phyloP scores from a whole-genome alignment of 1,139 yeast species.

The Dujonia santamariae region DNA sequence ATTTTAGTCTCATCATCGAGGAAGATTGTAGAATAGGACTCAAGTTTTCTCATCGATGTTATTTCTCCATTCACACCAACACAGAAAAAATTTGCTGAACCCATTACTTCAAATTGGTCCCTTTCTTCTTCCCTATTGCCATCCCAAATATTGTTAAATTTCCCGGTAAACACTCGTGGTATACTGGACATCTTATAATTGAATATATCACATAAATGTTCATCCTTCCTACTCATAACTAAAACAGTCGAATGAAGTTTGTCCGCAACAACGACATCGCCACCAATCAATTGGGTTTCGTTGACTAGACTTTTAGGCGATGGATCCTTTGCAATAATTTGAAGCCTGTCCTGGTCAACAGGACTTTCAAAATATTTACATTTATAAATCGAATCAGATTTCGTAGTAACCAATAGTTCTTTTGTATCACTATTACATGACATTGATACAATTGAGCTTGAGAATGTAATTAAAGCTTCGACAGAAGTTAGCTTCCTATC shows the following conservation, averaged over 20 bases:
- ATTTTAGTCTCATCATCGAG: neutral
- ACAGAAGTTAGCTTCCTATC: slow-evolving; percentile 37
- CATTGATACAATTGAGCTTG: slow-evolving; percentile 38
- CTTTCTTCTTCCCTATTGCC: neutral
- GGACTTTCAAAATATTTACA: slow-evolving; percentile 17
- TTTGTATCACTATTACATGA: slow-evolving; percentile 18
- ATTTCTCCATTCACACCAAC: slow-evolving; percentile 54
- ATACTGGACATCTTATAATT: slow-evolving; percentile 33
- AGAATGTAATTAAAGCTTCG: slow-evolving; percentile 22
- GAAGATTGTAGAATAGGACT: neutral
- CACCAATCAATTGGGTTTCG: slow-evolving; percentile 23
- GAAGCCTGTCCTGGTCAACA: slow-evolving; percentile 10
- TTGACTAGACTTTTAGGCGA: slow-evolving; percentile 38
- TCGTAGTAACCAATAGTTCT: slow-evolving; percentile 34
- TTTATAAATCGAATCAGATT: slow-evolving; percentile 36
- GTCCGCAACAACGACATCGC: slow-evolving; percentile 37
- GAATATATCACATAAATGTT: slow-evolving; percentile 6
- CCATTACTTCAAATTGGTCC: slow-evolving; percentile 5
- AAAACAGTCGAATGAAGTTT: slow-evolving; percentile 39
- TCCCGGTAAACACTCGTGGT: slow-evolving; percentile 37
- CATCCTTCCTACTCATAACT: slow-evolving; percentile 17
- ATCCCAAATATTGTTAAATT: slow-evolving; percentile 35
- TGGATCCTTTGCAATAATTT: slow-evolving; percentile 30
- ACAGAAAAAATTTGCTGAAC: slow-evolving; percentile 26
- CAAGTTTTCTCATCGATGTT: slow-evolving; percentile 12